phyloP scores from a whole-genome alignment of 2,329 filamentous ascomycete species.

The Dactylellina sp. region DNA sequence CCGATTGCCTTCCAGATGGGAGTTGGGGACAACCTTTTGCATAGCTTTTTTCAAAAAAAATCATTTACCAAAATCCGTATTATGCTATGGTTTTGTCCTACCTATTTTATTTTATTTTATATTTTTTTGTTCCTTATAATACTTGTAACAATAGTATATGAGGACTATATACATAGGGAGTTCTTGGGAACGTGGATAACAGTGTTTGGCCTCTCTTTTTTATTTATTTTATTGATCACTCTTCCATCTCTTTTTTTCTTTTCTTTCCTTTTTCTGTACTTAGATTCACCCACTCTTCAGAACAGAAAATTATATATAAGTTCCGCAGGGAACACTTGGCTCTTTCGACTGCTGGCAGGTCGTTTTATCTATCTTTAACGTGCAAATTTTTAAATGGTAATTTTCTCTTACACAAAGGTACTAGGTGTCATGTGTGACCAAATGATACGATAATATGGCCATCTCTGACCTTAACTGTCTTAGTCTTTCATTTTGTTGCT shows the following conservation, averaged over 20 bases:
- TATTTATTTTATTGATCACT: constrained; percentile 40
- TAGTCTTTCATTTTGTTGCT: constrained; percentile 18
- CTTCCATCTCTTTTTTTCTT: constrained; percentile 23
- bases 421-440: not conserved
- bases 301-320: constrained; percentile 27
- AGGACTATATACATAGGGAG: constrained; percentile 51
- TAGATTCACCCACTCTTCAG: constrained; percentile 36
- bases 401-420: not conserved
- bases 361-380: not conserved
- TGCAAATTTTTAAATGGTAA: not conserved
- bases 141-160: constrained; percentile 58
- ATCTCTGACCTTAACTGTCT: constrained; percentile 5
- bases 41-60: constrained; percentile 28
- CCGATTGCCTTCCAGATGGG: constrained; percentile 27
- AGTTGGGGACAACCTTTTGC: constrained; percentile 45
- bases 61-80: constrained; percentile 17
- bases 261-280: constrained; percentile 30
- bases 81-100: constrained; percentile 30
- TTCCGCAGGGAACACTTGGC: constrained; percentile 46
- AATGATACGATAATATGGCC: constrained; percentile 46
- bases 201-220: constrained; percentile 45
- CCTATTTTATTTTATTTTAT: constrained; percentile 15
- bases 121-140: constrained; percentile 50
- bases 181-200: constrained; percentile 52
- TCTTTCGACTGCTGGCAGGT: not conserved